Base-by-base conservation (phyloP, 2,329 filamentous ascomycete species). In the Blumeria hordei region DNA sequence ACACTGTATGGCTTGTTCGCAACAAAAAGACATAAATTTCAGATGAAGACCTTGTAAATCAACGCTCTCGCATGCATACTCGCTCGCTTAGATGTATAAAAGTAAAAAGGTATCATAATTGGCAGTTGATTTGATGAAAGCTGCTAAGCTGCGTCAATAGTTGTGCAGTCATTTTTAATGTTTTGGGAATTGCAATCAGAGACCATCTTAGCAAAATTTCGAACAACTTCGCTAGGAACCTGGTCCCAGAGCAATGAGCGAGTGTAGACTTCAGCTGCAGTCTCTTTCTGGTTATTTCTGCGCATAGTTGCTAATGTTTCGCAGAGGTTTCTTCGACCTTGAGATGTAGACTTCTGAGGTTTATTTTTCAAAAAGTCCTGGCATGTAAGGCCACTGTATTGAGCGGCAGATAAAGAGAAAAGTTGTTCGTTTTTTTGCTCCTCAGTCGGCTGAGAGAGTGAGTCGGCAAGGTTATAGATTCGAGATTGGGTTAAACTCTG, bases 191-290 rank as follows among this genome's bases (percentile, higher is more conserved):
- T 81, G 69, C 76, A 82, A 64, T 92, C 84, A 60, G 83, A 79
- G 62, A 94, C 84, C 77, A 94, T 88, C 69, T 86, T 85, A 63
- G 85, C 85, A 72, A 96, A 96, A 67, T 90, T 87, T 62, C 81
- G 80, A 55, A 98, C 87, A 52, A 96, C 88, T 60, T 96, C 88
- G 62, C 80, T 77, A 12, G 92, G 88, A 62, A 96, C 88, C 68
- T 88, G 85, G 64, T 95, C 88, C 86, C 87, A 94, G 56, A 96
- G 79, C 58, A 96, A 75, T 59, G 87, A 94, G 56, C 90, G 78
- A 36, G 88, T 93, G 70, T 94, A 94, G 44, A 95, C 85, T 63
- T 95, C 88, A 56, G 88, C 85, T 51, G 82, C 83, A 54, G 77
- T 77, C 61, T 47, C 21, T 28, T 83, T 77, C 69, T 86, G 86